These are phyloP conservation scores for Botrytis cinerea DNA, from an alignment of 2,329 filamentous ascomycete species.

Conservation along the genomic window DNA sequence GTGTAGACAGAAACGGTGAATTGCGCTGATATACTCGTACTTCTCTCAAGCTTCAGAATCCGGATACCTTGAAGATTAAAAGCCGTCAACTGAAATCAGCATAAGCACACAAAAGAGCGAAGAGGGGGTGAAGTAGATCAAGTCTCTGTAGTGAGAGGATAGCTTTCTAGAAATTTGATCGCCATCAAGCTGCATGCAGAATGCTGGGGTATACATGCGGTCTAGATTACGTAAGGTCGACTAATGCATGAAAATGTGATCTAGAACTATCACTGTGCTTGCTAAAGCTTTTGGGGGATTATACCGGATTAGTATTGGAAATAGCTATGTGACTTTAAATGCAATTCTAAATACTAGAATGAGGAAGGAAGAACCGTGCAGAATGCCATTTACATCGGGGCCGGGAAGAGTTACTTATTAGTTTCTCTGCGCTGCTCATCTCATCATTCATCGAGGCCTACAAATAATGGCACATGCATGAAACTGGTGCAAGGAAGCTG, in stretches of 20 bases:
- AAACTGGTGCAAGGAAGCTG: neutral
- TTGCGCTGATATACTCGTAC: neutral
- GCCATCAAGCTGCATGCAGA: slow-evolving; percentile 4
- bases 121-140: neutral
- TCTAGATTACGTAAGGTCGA: neutral
- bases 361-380: neutral
- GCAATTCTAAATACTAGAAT: neutral
- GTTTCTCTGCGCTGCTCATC: neutral
- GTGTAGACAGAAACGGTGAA: neutral
- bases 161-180: neutral
- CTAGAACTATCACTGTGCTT: neutral
- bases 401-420: neutral
- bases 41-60: neutral
- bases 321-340: neutral
- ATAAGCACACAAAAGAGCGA: neutral
- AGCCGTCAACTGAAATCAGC: neutral
- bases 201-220: neutral
- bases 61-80: neutral
- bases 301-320: neutral
- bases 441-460: neutral
- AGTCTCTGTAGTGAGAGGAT: neutral
- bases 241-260: slow-evolving; percentile 3
- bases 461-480: neutral
- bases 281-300: neutral
- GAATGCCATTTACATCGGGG: neutral